These are phyloP conservation scores for Rheum nobile DNA, from an alignment of 148 eudicot genomes.

Conservation along the genomic window DNA sequence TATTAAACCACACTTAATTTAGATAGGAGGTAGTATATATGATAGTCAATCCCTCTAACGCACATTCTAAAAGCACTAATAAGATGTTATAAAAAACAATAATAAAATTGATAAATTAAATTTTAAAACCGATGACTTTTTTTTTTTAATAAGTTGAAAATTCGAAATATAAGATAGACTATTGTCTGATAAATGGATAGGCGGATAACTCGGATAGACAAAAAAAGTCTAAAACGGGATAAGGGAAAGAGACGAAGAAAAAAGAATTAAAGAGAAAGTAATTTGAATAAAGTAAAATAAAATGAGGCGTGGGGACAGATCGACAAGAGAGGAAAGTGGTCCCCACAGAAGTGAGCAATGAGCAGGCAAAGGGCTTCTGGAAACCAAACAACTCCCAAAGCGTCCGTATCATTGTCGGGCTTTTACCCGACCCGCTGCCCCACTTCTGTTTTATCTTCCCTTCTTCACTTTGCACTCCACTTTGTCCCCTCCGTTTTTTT, in stretches of 20 bases:
- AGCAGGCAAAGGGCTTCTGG: neutral
- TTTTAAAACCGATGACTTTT: too few species aligned
- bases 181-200: too few species aligned
- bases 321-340: neutral
- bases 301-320: neutral
- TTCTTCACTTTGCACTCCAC: neutral
- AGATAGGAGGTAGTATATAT: too few species aligned
- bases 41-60: too few species aligned
- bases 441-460: neutral
- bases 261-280: neutral
- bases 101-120: too few species aligned
- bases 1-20: too few species aligned
- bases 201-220: too few species aligned
- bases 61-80: too few species aligned
- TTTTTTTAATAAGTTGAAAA: too few species aligned
- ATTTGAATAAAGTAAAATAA: neutral
- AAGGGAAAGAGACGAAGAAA: neutral
- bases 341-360: neutral
- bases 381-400: slow-evolving; percentile 1
- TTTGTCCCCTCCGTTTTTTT: neutral
- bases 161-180: too few species aligned
- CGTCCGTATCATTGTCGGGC: slow-evolving; percentile 1
- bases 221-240: too few species aligned
- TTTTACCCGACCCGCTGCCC: neutral
- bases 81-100: too few species aligned